phyloP scores from a whole-genome alignment of 2,329 filamentous ascomycete genomes.

The Pseudogymnoascus sp. region DNA sequence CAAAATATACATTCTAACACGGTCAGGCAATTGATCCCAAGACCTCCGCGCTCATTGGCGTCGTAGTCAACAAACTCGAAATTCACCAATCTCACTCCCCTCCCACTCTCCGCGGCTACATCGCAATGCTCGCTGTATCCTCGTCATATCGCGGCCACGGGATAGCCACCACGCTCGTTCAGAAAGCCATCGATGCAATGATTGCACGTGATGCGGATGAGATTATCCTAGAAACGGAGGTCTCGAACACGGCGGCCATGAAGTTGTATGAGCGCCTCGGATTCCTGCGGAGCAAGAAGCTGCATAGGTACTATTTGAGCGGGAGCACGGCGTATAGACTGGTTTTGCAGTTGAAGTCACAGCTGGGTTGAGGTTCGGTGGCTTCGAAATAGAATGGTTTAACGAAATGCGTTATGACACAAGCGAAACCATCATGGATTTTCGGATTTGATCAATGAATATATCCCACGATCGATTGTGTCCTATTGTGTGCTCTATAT shows the following conservation, averaged over 20 bases:
- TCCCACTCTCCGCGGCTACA: conserved; percentile 76
- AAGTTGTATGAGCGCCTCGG: conserved; percentile 88
- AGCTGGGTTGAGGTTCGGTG: neutral
- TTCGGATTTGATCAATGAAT: neutral
- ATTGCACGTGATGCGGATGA: conserved; percentile 77
- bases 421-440: neutral
- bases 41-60: conserved; percentile 66
- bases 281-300: conserved; percentile 83
- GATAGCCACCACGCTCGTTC: conserved; percentile 83
- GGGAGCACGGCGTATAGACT: conserved; percentile 91
- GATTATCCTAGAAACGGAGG: conserved; percentile 92
- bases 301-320: conserved; percentile 94
- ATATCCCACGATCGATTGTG: neutral
- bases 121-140: conserved; percentile 94
- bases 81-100: conserved; percentile 75
- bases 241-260: conserved; percentile 83
- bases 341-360: conserved; percentile 49
- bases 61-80: conserved; percentile 93
- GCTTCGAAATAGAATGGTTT: neutral
- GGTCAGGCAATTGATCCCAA: conserved; percentile 51
- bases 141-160: conserved; percentile 73
- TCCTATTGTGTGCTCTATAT: neutral
- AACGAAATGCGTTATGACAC: conserved; percentile 3
- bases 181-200: conserved; percentile 88
- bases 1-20: conserved; percentile 7